phyloP scores from a whole-genome alignment of 768 basidiomycete species.

The Boletus coccyginus region DNA sequence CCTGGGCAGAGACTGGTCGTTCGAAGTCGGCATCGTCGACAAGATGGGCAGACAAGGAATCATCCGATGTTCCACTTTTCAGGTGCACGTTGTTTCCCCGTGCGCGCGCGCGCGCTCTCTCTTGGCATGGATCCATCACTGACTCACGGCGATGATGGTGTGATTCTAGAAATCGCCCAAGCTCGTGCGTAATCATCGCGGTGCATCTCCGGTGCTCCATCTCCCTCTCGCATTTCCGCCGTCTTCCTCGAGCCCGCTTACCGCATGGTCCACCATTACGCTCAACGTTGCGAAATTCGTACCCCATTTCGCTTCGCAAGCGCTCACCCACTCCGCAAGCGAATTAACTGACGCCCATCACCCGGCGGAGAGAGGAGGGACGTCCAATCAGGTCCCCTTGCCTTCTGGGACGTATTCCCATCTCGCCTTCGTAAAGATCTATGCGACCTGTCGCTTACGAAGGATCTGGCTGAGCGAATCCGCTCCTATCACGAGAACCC shows the following conservation, averaged over 20 bases:
- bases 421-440: slow-evolving; percentile 70
- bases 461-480: slow-evolving; percentile 73
- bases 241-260: slow-evolving; percentile 53
- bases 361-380: slow-evolving; percentile 20
- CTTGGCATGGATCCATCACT: background rate
- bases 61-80: slow-evolving; percentile 74
- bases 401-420: slow-evolving; percentile 62
- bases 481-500: slow-evolving; percentile 48
- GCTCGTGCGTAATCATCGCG: slow-evolving; percentile 38
- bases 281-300: slow-evolving; percentile 60
- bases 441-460: slow-evolving; percentile 73
- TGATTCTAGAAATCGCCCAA: slow-evolving; percentile 50
- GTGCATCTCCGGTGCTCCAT: slow-evolving; percentile 58
- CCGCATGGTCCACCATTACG: slow-evolving; percentile 65
- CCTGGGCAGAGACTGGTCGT: slow-evolving; percentile 65
- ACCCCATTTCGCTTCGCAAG: slow-evolving; percentile 55
- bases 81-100: slow-evolving; percentile 44
- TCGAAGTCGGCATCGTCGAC: slow-evolving; percentile 76
- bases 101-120: background rate
- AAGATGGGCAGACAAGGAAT: slow-evolving; percentile 54
- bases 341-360: slow-evolving; percentile 20
- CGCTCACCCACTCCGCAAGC: slow-evolving; percentile 28
- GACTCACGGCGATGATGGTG: slow-evolving; percentile 2
- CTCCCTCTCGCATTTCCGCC: slow-evolving; percentile 67
- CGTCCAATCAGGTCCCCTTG: slow-evolving; percentile 21